Evolutionary conservation across 768 basidiomycete genomes (phyloP), one percentile per base, ranked within the genome.

Genomic region (Hygrocybe punicea): DNA sequence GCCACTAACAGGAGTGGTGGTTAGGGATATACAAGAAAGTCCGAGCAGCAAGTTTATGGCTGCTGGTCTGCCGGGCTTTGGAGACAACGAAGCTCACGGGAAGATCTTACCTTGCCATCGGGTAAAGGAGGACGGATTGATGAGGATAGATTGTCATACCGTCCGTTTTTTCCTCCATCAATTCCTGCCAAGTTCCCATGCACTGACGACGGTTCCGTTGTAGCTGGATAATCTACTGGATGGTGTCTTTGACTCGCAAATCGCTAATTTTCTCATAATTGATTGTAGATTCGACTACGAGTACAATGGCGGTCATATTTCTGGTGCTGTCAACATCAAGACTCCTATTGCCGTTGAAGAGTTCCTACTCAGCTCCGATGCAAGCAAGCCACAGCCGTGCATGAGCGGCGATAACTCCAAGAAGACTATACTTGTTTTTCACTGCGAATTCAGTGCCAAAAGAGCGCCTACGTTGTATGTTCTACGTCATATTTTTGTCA

Each of bases 201-300:
- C 50, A 7, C 29, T 40, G 55, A 17, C 19, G 42, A 44, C 56
- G 47, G 50, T 59, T 53, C 52, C 61, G 34, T 16, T 60, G 11
- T 62, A 96, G 94, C 72, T 99, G 68, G 82, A 93, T 62, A 75
- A 78, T 13, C 77, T 98, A 13, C 72, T 98, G 33, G 83, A 86
- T 48, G 95, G 96, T 21, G 78, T 73, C 61, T 98, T 84, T 71
- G 72, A 82, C 51, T 67, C 80, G 17, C 73, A 81, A 58, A 84
- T 96, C 56, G 77, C 80, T 37, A 78, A 83, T 46, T 97, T 79
- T 70, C 81, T 89, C 63, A 73, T 99, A 56, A 87, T 99, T 63
- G 97, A 99, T 73, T 98, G 97, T 71, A 89, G 97, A 42, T 99
- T 98, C 71, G 93, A 93, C 60, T 99, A 97, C 67, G 97, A 99